A percentile compares a stretch with the other conserved stretches of the same genome.
Conservation (phyloP, 2,329 filamentous ascomycete species). For the Neurospora sp. region DNA sequence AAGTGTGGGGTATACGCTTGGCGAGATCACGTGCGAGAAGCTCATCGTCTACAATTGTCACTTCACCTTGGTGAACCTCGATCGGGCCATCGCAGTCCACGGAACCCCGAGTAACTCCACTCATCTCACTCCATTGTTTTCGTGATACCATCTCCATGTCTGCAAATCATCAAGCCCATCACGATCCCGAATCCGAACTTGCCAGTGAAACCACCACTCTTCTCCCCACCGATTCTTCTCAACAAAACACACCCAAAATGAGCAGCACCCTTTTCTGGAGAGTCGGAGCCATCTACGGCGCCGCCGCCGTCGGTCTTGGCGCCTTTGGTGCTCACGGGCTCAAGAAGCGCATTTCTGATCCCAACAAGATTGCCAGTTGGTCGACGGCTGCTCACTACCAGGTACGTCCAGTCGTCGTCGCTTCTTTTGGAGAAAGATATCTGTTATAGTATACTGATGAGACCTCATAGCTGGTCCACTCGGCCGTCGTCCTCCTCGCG, state of each 20-base stretch:
- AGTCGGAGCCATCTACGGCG: conserved; percentile 53
- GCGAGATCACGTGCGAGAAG: background rate
- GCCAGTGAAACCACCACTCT: background rate
- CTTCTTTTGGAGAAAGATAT: too few species aligned
- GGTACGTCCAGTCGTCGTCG: conserved; percentile 4
- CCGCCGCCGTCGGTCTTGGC: conserved; percentile 49
- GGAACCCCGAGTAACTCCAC: background rate
- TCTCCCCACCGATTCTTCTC: background rate
- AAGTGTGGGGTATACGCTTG: background rate
- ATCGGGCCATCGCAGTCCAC: background rate
- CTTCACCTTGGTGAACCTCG: background rate
- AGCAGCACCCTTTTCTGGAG: conserved; percentile 42
- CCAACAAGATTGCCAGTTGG: conserved; percentile 49
- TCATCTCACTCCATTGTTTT: background rate
- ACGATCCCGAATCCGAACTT: background rate
- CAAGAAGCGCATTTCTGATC: conserved; percentile 50
- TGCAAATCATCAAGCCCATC: background rate
- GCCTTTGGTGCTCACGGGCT: conserved; percentile 62
- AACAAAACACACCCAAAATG: conserved; percentile 8
- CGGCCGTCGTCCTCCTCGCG: conserved; percentile 48
- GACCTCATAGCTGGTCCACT: conserved; percentile 47
- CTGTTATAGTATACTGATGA: background rate
- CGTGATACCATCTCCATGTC: background rate
- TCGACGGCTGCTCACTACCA: conserved; percentile 59
- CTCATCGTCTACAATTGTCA: background rate